These are phyloP conservation scores for Scutellaria galericulata DNA, from an alignment of 257 asterid species.

Conservation along the genomic window DNA sequence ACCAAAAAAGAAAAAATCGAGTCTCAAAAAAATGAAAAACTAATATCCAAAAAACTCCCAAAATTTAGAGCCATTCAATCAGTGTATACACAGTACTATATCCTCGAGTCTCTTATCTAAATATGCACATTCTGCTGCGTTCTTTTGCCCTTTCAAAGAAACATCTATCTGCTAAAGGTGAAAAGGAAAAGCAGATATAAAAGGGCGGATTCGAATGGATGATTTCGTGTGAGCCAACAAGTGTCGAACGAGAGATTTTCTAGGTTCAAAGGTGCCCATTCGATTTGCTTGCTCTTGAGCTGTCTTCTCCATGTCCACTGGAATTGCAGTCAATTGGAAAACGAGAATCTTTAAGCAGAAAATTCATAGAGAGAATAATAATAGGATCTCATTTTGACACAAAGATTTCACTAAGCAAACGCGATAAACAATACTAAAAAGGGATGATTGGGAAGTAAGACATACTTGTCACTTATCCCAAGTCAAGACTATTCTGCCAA, in stretches of 20 bases:
- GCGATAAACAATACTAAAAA: too few species aligned
- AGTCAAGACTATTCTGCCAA: constrained; percentile 29
- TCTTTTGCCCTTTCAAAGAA: neutral
- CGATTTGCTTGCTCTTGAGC: neutral
- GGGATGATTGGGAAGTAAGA: neutral
- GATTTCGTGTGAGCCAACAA: neutral
- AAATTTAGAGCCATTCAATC: neutral
- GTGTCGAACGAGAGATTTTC: neutral
- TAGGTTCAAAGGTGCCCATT: neutral
- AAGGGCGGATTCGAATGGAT: neutral
- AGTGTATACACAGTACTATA: neutral
- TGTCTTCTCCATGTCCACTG: neutral
- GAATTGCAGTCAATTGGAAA: constrained; percentile 5
- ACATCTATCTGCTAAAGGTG: neutral
- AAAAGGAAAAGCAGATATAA: neutral
- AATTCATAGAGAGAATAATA: neutral
- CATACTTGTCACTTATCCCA: constrained; percentile 27
- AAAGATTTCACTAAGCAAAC: neutral
- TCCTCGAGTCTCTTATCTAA: neutral
- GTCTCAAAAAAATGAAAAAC: neutral
- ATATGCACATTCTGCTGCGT: neutral
- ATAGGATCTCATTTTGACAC: neutral
- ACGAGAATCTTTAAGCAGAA: neutral
- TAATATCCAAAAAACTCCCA: neutral
- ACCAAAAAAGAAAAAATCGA: neutral